phyloP scores from a whole-genome alignment of 2,329 filamentous ascomycete species.

The Colletotrichum sp. region DNA sequence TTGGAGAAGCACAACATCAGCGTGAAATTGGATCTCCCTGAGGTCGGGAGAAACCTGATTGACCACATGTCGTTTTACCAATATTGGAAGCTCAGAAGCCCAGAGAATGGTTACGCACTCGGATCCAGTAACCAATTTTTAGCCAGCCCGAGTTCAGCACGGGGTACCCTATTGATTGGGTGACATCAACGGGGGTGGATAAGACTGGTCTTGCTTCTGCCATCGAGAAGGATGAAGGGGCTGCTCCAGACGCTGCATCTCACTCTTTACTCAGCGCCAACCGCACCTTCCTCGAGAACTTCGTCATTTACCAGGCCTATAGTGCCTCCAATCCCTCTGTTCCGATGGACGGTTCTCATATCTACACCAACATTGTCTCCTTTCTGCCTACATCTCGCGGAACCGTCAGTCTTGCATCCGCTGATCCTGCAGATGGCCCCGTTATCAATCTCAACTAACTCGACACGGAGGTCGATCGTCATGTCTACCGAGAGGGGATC shows the following conservation, averaged over 20 bases:
- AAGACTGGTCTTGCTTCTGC: conserved; percentile 32
- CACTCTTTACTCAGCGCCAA: conserved; percentile 37
- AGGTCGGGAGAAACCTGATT: conserved; percentile 55
- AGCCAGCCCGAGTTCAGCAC: conserved; percentile 36
- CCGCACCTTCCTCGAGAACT: conserved; percentile 26
- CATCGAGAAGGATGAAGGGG: conserved; percentile 37
- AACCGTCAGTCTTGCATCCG: conserved; percentile 25
- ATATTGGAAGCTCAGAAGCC: conserved; percentile 33
- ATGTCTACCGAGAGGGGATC: conserved; percentile 29
- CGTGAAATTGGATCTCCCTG: conserved; percentile 45
- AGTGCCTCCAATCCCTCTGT: background rate
- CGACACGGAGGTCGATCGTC: conserved; percentile 32
- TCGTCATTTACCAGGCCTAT: conserved; percentile 25
- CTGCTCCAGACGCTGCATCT: conserved; percentile 30
- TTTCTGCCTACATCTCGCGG: conserved; percentile 32
- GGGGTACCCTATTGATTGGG: conserved; percentile 41
- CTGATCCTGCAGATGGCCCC: conserved; percentile 21
- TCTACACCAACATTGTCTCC: conserved; percentile 23
- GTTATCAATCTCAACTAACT: conserved; percentile 35
- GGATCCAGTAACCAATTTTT: conserved; percentile 39
- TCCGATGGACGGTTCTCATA: conserved; percentile 8
- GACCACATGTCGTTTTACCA: conserved; percentile 50
- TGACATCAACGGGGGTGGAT: conserved; percentile 31
- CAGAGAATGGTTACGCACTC: conserved; percentile 34
- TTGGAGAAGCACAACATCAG: conserved; percentile 44